Base-by-base conservation (phyloP, 495 filamentous ascomycete genomes). In the Astrocystis sublimbata region DNA sequence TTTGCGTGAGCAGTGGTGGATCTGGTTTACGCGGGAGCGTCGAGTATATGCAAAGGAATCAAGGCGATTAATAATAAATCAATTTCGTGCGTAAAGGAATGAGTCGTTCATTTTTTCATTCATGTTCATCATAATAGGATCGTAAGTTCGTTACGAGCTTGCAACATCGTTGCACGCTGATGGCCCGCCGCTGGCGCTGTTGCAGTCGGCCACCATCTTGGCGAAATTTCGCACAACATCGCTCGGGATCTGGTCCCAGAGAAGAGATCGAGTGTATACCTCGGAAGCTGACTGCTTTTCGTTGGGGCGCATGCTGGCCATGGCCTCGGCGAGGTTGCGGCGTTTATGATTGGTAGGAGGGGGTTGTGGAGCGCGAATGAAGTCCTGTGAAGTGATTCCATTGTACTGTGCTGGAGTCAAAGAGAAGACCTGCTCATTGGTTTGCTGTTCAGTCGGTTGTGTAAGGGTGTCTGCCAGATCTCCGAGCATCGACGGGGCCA, bases 151-250 rank as follows among this genome's bases (percentile, higher is more conserved):
- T 76, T 69, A 80, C 49, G 76, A 71, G 61, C 72, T 75, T 31
- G 66, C 66, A 52, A 52, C 30, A 35, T 76, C 74, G 58, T 75
- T 71, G 58, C 71, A 58, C 10, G 23, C 66, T 42, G 52, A 46
- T 63, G 68, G 71, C 30, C 64, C 68, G 50, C 47, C 54, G 43
- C 57, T 64, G 40, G 71, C 64, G 58, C 58, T 71, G 71, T 74
- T 79, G 73, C 73, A 78, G 65, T 89, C 81, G 74, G 85, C 83
- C 61, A 94, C 91, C 86, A 96, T 91, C 70, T 90, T 88, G 67
- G 88, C 89, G 78, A 98, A 98, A 75, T 93, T 90, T 60, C 87
- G 86, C 53, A 98, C 93, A 46, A 97, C 91, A 69, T 98, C 92
- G 64, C 86, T 80, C 46, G 96, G 92, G 63, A 98, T 90, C 71